Base-by-base conservation (phyloP, 2,329 filamentous ascomycete species). In the Ceratocystis colombiana region DNA sequence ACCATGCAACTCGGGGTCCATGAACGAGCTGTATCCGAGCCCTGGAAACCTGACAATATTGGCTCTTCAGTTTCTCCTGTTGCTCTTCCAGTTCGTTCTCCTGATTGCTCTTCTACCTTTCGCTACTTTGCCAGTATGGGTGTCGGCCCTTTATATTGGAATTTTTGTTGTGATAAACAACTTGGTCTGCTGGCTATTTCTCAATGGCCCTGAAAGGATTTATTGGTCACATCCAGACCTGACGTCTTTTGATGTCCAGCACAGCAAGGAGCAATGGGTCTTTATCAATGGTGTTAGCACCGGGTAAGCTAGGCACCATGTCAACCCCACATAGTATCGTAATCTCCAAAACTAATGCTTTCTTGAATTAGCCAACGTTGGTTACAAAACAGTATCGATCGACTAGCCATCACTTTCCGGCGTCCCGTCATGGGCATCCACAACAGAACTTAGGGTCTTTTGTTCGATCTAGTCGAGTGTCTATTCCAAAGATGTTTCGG, bases 391-490 rank as follows among this genome's bases (percentile, higher is more conserved):
- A 91, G 89, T 70, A 76, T 92, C 68, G 83, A 92, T 73, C 82
- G 87, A 1, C 77, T 93, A 3, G 84, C 88, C 0, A 74, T 85
- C 61, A 90, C 86, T 0, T 93, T 93, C 72, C 82, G 84, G 45
- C 82, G 89, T 1, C 86, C 84, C 0, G 76, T 93, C 3, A 78
- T 84, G 0, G 89, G 88, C 30, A 84, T 93, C 12, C 89, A 92
- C 71, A 93, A 92, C 72, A 81, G 80, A 68, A 93, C 88, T 69
- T 84, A 78, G 1, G 89, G 89, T 1, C 82, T 92, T 61, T 73
- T 92, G 17, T 90, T 91, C 69, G 89, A 94, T 70, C 77, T 92
- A 0, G 74, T 92, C 30, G 86, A 94, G 74, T 92, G 88, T 70
- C 77, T 94, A 10, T 78, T 93, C 68, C 88, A 94, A 73, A 83